Percentiles rank a stretch among this genome's conserved stretches.
Evolutionary conservation across 805 yeast species (phyloP).

Genomic region (Dipodascopsis uninucleata): DNA sequence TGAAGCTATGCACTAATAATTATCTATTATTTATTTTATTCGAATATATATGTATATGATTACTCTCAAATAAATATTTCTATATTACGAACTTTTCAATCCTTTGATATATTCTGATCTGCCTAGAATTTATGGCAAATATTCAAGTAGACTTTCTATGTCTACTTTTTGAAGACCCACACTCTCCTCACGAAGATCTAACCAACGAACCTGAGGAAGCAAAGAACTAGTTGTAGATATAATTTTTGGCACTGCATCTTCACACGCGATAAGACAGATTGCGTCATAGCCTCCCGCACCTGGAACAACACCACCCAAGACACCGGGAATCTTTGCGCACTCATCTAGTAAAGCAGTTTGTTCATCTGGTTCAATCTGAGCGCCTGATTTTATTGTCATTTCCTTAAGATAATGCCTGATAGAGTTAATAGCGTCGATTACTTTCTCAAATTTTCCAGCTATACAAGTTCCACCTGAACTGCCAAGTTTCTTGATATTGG

Average conservation of each 20-base stretch:
- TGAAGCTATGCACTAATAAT: no score
- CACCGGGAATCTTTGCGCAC: conserved; percentile 61
- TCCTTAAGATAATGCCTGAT: conserved; percentile 58
- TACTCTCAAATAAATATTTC: no score
- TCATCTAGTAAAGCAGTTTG: conserved; percentile 70
- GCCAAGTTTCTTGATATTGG: conserved; percentile 4
- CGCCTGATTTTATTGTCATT: conserved; percentile 65
- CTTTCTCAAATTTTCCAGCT: conserved; percentile 7
- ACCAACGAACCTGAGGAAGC: conserved; percentile 44
- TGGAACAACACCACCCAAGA: conserved; percentile 93
- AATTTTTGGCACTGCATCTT: conserved; percentile 13
- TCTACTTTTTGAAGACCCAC: conserved; percentile 35
- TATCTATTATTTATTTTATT: no score
- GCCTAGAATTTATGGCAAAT: no score
- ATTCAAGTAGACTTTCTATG: no score
- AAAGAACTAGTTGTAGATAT: neutral
- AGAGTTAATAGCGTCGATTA: conserved; percentile 13
- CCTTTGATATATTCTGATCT: no score
- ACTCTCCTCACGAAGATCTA: conserved; percentile 43
- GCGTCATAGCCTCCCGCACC: conserved; percentile 99
- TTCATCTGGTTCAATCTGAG: conserved; percentile 78
- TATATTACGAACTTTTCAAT: no score
- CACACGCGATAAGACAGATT: conserved; percentile 61
- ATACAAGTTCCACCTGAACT: neutral
- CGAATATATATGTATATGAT: no score